A percentile compares a stretch with the other conserved stretches of the same genome.
Evolutionary conservation across 148 eudicot genomes (phyloP).

Genomic region (Camellia japonica): DNA sequence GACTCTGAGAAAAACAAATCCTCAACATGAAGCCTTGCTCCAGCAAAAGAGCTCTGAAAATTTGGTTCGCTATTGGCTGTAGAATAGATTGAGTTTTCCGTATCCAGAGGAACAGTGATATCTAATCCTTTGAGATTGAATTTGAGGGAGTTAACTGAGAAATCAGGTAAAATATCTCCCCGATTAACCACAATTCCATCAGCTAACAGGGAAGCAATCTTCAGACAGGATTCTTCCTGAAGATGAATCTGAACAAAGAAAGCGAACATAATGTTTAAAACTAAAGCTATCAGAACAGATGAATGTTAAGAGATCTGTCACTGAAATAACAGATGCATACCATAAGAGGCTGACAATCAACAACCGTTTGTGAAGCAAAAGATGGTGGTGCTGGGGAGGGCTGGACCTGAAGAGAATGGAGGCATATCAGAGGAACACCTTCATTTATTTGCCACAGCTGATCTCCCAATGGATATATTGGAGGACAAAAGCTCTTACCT

Average conservation of each 20-base stretch:
- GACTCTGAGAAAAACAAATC: conserved; percentile 64
- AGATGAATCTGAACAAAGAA: conserved; percentile 68
- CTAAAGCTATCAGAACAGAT: not conserved
- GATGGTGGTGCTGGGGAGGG: conserved; percentile 84
- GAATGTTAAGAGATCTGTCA: conserved; percentile 10
- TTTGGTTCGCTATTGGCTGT: conserved; percentile 21
- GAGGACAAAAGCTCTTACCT: conserved; percentile 82
- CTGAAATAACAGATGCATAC: conserved; percentile 32
- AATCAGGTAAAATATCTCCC: conserved; percentile 65
- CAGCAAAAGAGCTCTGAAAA: conserved; percentile 50
- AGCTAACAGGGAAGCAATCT: conserved; percentile 85
- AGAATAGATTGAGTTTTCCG: conserved; percentile 30
- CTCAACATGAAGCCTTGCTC: conserved; percentile 84
- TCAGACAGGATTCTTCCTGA: conserved; percentile 95
- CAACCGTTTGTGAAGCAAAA: conserved; percentile 74
- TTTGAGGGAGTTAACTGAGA: conserved; percentile 61
- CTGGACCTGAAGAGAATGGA: conserved; percentile 74
- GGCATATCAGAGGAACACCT: conserved; percentile 63
- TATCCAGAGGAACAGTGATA: conserved; percentile 68
- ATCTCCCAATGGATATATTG: conserved; percentile 77
- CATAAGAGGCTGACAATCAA: conserved; percentile 81
- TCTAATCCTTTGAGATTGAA: conserved; percentile 67
- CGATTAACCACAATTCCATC: conserved; percentile 75
- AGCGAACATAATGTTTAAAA: conserved; percentile 10
- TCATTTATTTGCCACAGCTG: conserved; percentile 49